These are phyloP conservation scores for Hanseniaspora lindneri DNA, from an alignment of 805 yeast genomes.

Conservation along the genomic window DNA sequence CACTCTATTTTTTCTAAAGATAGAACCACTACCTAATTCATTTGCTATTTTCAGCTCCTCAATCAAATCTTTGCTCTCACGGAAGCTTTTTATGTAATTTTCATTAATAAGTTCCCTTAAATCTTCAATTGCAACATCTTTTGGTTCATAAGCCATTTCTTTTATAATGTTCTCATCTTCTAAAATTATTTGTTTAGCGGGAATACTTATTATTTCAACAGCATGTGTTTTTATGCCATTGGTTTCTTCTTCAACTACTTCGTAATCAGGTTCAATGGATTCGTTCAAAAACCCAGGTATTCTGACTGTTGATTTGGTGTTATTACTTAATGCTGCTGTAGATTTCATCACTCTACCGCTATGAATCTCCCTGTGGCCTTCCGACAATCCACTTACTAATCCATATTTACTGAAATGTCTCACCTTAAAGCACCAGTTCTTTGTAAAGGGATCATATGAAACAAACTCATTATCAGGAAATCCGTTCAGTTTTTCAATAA, in stretches of 20 bases:
- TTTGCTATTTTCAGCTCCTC: slow-evolving; percentile 47
- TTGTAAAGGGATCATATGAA: slow-evolving; percentile 63
- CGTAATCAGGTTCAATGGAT: slow-evolving; percentile 5
- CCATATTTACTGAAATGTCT: slow-evolving; percentile 96
- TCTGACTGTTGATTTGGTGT: background rate
- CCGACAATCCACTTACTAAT: slow-evolving; percentile 42
- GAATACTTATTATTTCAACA: slow-evolving; percentile 20
- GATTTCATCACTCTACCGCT: slow-evolving; percentile 6
- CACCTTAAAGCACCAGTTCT: slow-evolving; percentile 69
- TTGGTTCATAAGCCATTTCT: slow-evolving; percentile 62
- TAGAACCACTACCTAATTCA: slow-evolving; percentile 20
- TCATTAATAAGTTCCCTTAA: slow-evolving; percentile 35
- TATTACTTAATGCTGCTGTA: background rate
- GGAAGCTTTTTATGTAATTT: slow-evolving; percentile 31
- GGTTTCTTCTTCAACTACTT: slow-evolving; percentile 12
- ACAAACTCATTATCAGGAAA: slow-evolving; percentile 65
- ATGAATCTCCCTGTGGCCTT: slow-evolving; percentile 9
- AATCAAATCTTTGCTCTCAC: slow-evolving; percentile 51
- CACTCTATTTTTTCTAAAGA: slow-evolving; percentile 23
- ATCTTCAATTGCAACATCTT: slow-evolving; percentile 38
- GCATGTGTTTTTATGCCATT: background rate
- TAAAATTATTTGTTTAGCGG: slow-evolving; percentile 20
- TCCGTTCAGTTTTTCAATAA: slow-evolving; percentile 40
- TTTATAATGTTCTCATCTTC: slow-evolving; percentile 33
- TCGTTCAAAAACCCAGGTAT: slow-evolving; percentile 10